phyloP scores from a whole-genome alignment of 2,329 filamentous ascomycete species.

The Apiospora aurea region DNA sequence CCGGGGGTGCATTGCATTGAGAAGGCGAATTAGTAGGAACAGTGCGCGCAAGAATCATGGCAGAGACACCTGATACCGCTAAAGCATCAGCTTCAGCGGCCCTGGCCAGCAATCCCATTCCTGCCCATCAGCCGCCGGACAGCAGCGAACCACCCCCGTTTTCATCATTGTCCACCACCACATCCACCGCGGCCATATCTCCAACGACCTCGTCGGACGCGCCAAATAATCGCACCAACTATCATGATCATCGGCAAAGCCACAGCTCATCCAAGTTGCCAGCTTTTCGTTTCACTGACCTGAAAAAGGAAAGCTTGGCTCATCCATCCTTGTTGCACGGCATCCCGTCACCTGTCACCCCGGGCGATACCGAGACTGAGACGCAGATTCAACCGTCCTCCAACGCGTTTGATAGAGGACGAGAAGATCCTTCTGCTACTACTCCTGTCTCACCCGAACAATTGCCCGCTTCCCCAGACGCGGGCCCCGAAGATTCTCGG shows the following conservation, averaged over 20 bases:
- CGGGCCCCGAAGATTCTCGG: constrained; percentile 42
- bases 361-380: constrained; percentile 35
- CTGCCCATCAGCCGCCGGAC: not conserved
- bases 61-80: constrained; percentile 20
- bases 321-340: constrained; percentile 45
- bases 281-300: constrained; percentile 61
- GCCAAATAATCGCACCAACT: constrained; percentile 31
- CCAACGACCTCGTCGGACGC: constrained; percentile 7
- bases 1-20: constrained; percentile 13
- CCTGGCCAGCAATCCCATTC: constrained; percentile 7
- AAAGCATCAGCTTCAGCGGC: constrained; percentile 7
- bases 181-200: constrained; percentile 27
- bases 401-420: constrained; percentile 35
- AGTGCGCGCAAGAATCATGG: constrained; percentile 21
- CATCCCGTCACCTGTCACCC: constrained; percentile 50
- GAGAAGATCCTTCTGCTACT: constrained; percentile 31
- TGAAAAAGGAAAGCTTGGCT: constrained; percentile 47
- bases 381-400: constrained; percentile 36
- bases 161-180: constrained; percentile 23
- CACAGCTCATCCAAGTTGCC: constrained; percentile 64
- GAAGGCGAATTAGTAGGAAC: not conserved
- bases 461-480: constrained; percentile 41
- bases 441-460: constrained; percentile 23
- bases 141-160: constrained; percentile 1
- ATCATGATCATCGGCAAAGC: constrained; percentile 58